Base-by-base conservation (phyloP, 257 asterid species). In the Schizonepeta tenuifolia region DNA sequence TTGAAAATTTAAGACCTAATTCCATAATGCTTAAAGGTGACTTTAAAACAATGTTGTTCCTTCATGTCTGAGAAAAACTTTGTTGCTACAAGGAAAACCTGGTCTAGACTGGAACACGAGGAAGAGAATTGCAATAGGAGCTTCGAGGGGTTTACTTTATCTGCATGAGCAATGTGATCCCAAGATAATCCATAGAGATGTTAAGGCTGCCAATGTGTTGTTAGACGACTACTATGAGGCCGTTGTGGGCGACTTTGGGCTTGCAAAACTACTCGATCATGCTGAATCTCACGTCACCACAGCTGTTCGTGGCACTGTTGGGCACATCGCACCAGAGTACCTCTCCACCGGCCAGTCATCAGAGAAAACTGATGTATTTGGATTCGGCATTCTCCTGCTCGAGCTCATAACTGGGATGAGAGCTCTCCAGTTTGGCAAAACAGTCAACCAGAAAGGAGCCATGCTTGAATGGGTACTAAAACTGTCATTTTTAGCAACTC, bases 121-220 rank as follows among this genome's bases (percentile, higher is more conserved):
- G 83, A 91, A 91, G 82, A 86, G 92, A 76, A 81, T 93, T 1
- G 98, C 97, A 1, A 85, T 91, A 6, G 97, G 98, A 50, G 91
- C 98, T 0, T 93, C 97, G 1, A 85, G 98, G 74, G 98, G 98
- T 31, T 85, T 93, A 17, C 77, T 91, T 0, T 93, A 93, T 62
- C 92, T 93, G 21, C 98, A 93, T 51, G 98, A 93, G 83, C 98
- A 93, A 79, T 93, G 98, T 43, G 98, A 93, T 86, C 98, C 98
- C 1, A 93, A 93, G 86, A 90, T 93, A 69, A 90, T 93, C 70
- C 98, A 93, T 70, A 79, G 97, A 68, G 98, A 93, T 26, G 98
- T 93, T 11, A 93, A 93, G 87, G 98, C 98, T 1, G 98, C 97
- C 13, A 93, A 93, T 40, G 82, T 93, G 49, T 88, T 93, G 51